phyloP scores from a whole-genome alignment of 192 early-diverging fungal species.

The Backusella australiensis region DNA sequence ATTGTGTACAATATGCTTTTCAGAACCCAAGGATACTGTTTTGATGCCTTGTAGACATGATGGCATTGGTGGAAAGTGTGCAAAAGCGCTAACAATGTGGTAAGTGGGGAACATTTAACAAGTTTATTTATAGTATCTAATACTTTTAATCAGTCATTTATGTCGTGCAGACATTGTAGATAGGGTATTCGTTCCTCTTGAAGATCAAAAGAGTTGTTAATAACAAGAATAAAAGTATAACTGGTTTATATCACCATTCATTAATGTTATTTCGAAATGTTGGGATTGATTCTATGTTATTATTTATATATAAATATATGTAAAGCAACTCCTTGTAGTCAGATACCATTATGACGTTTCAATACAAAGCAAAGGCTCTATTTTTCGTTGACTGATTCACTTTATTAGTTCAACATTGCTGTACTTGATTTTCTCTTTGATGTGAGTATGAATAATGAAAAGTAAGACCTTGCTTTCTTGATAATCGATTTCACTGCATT shows the following conservation, averaged over 20 bases:
- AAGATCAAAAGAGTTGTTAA: neutral
- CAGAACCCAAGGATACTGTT: conserved; percentile 26
- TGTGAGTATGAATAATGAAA: too few species aligned
- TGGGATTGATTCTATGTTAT: too few species aligned
- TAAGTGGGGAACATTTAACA: neutral
- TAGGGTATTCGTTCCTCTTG: neutral
- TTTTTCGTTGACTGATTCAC: too few species aligned
- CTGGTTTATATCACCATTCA: neutral
- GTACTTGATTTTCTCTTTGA: too few species aligned
- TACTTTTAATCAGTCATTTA: conserved; percentile 8
- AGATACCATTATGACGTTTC: too few species aligned
- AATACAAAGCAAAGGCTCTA: too few species aligned
- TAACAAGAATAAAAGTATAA: neutral
- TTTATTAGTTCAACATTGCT: too few species aligned
- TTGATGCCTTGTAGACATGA: conserved; percentile 32
- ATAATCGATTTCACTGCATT: too few species aligned
- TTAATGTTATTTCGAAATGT: too few species aligned
- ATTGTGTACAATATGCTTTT: conserved; percentile 35
- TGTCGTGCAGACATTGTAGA: conserved; percentile 18
- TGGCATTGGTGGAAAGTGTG: conserved; percentile 25
- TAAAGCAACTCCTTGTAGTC: too few species aligned
- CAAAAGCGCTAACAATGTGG: conserved; percentile 24
- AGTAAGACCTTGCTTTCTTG: too few species aligned
- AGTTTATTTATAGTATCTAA: neutral
- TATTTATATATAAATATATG: too few species aligned